phyloP scores from a whole-genome alignment of 192 early-diverging fungal species.

The Mortierella claussenii region DNA sequence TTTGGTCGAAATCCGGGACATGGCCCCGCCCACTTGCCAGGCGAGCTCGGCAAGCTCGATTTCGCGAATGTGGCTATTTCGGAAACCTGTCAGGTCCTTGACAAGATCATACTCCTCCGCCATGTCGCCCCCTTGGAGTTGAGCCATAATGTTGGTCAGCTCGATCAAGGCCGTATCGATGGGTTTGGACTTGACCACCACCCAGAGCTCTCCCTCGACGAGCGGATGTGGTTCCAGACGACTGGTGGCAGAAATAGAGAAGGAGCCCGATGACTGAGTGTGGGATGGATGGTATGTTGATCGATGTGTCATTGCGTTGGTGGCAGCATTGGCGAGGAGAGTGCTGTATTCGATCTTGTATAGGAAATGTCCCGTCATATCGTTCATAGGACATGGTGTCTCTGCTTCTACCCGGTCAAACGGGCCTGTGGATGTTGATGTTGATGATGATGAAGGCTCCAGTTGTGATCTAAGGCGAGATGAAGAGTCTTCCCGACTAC shows the following conservation, averaged over 20 bases:
- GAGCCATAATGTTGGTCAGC: slow-evolving; percentile 53
- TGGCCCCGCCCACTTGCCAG: slow-evolving; percentile 36
- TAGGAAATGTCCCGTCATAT: slow-evolving; percentile 44
- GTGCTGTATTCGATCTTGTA: slow-evolving; percentile 33
- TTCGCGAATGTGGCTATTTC: slow-evolving; percentile 49
- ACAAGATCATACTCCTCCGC: slow-evolving; percentile 48
- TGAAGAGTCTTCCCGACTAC: neutral
- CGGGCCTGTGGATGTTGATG: neutral
- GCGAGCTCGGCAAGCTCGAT: slow-evolving; percentile 44
- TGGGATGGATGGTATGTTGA: neutral
- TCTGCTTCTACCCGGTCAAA: neutral
- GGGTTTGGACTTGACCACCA: slow-evolving; percentile 50
- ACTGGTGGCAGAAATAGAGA: slow-evolving; percentile 15
- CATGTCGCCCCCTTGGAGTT: slow-evolving; percentile 36
- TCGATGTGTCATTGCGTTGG: neutral
- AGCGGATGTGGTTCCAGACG: neutral
- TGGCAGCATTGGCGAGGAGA: neutral
- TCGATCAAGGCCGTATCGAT: slow-evolving; percentile 52
- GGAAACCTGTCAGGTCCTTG: slow-evolving; percentile 47
- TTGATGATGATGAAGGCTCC: no score
- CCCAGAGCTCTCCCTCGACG: slow-evolving; percentile 22
- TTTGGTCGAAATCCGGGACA: slow-evolving; percentile 42
- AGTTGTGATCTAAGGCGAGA: no score
- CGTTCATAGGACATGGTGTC: slow-evolving; percentile 38
- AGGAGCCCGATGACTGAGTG: neutral